Evolutionary conservation across 257 asterid genomes (phyloP).

Genomic region (Echites panduratus): DNA sequence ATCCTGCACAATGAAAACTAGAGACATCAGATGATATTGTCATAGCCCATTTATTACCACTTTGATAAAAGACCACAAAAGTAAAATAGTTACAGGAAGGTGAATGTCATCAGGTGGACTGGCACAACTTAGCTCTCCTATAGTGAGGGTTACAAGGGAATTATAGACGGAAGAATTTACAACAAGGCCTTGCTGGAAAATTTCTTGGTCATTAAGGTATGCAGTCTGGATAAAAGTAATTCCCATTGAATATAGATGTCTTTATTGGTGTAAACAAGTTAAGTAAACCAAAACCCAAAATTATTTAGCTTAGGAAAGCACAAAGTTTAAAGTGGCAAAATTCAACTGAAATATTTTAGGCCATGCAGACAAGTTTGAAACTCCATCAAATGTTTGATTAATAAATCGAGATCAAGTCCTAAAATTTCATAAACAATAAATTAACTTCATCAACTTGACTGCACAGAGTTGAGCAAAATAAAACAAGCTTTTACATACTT

Average conservation of each 20-base stretch:
- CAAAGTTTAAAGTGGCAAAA: neutral
- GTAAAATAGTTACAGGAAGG: neutral
- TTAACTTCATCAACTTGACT: neutral
- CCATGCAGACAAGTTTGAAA: neutral
- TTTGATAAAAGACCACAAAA: neutral
- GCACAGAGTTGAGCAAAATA: neutral
- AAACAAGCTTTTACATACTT: neutral
- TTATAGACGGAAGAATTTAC: neutral
- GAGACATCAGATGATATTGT: neutral
- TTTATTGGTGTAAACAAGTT: neutral
- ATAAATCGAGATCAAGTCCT: neutral
- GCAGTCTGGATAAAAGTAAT: neutral
- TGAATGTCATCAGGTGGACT: neutral
- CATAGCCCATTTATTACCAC: neutral
- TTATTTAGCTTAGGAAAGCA: neutral
- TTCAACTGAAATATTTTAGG: neutral
- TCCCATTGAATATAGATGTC: neutral
- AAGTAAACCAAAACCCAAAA: neutral
- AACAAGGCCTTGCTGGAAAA: neutral
- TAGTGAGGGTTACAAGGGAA: neutral
- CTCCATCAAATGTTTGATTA: neutral
- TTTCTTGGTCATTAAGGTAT: neutral
- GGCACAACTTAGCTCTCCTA: too few species aligned
- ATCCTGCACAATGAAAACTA: slow-evolving; percentile 47
- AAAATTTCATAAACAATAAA: neutral